Conservation (phyloP, 2,329 filamentous ascomycete genomes). For the Trichophyton equinum region DNA sequence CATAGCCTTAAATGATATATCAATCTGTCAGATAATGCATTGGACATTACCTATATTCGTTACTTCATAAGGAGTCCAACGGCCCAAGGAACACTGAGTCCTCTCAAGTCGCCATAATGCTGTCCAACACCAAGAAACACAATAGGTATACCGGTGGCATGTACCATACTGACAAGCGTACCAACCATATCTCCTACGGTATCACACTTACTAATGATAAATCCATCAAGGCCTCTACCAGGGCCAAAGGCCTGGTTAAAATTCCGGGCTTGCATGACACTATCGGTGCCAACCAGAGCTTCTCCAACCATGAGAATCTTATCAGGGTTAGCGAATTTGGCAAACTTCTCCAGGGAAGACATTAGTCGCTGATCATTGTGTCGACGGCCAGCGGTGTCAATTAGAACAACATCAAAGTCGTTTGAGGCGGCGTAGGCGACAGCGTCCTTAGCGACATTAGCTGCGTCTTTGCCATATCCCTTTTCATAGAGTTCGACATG, state of each 20-base stretch:
- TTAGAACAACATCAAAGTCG: constrained; percentile 83
- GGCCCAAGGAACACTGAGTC: constrained; percentile 52
- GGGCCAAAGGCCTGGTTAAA: constrained; percentile 88
- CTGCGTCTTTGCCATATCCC: constrained; percentile 95
- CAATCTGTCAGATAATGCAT: background rate
- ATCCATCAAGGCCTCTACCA: constrained; percentile 72
- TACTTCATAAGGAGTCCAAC: constrained; percentile 48
- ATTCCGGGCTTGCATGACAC: constrained; percentile 87
- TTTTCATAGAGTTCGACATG: constrained; percentile 88
- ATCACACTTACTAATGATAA: constrained; percentile 97
- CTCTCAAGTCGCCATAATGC: constrained; percentile 54
- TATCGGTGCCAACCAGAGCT: constrained; percentile 90
- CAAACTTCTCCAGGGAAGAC: constrained; percentile 94
- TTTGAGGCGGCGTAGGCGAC: constrained; percentile 65
- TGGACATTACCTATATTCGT: background rate
- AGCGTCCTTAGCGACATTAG: constrained; percentile 86
- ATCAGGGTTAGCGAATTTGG: constrained; percentile 87
- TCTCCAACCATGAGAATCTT: constrained; percentile 97
- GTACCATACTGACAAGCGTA: constrained; percentile 90
- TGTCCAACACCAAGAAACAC: constrained; percentile 72
- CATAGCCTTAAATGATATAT: background rate
- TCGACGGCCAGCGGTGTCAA: constrained; percentile 86
- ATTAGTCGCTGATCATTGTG: constrained; percentile 95
- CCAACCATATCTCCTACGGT: constrained; percentile 99
- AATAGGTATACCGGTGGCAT: constrained; percentile 91